Percentiles rank a stretch among this genome's conserved stretches.
These are phyloP conservation scores for Angomonas deanei DNA, from an alignment of 208 protist genomes.

Conservation along the genomic window DNA sequence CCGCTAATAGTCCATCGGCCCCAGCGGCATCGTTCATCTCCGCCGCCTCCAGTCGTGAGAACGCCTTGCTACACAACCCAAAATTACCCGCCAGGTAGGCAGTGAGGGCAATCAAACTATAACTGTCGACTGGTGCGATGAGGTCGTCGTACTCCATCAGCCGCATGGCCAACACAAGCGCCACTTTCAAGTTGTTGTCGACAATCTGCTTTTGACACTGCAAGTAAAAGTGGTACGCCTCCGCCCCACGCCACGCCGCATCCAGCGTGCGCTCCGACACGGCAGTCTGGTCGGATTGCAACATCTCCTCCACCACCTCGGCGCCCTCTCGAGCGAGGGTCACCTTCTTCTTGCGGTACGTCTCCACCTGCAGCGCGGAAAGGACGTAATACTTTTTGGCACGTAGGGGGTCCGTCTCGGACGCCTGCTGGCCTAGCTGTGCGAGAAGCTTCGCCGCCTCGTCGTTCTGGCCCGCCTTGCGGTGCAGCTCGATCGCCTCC, in stretches of 20 bases:
- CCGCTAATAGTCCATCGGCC: constrained; percentile 10
- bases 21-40: constrained; percentile 60
- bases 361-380: constrained; percentile 93
- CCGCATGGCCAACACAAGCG: constrained; percentile 83
- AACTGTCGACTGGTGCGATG: constrained; percentile 83
- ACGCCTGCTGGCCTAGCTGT: constrained; percentile 73
- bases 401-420: constrained; percentile 69
- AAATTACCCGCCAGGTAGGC: constrained; percentile 91
- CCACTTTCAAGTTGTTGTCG: constrained; percentile 59
- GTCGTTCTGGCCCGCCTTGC: constrained; percentile 91
- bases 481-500: constrained; percentile 95
- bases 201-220: constrained; percentile 88
- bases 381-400: constrained; percentile 96
- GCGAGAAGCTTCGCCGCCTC: constrained; percentile 92
- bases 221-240: constrained; percentile 96
- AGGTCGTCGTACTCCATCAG: constrained; percentile 94
- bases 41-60: constrained; percentile 91
- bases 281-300: constrained; percentile 64
- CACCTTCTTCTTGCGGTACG: constrained; percentile 69
- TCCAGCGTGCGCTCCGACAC: constrained; percentile 76
- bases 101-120: constrained; percentile 93
- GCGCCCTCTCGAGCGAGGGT: constrained; percentile 52
- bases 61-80: constrained; percentile 91
- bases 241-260: constrained; percentile 90
- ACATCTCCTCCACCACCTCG: constrained; percentile 67